Percentiles rank a stretch among this genome's conserved stretches.
Conservation (phyloP, 2,329 filamentous ascomycete genomes). For the Ophiobolus disseminans region DNA sequence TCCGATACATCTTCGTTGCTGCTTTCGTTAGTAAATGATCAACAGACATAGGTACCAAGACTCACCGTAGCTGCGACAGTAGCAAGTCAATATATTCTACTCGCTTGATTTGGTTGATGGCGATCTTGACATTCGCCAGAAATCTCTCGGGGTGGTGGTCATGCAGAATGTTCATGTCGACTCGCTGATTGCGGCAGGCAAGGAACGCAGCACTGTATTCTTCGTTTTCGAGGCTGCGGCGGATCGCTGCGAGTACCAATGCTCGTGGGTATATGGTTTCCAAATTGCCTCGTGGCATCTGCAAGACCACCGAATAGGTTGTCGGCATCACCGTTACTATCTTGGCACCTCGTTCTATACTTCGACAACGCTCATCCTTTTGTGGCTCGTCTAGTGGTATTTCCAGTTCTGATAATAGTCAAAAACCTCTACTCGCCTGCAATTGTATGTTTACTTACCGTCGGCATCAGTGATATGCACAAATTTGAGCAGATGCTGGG, state of each 20-base stretch:
- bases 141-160: slow-evolving; percentile 92
- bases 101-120: slow-evolving; percentile 84
- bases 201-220: slow-evolving; percentile 86
- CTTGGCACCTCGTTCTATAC: slow-evolving; percentile 85
- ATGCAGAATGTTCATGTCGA: slow-evolving; percentile 97
- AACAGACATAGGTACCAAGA: background rate
- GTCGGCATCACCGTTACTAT: slow-evolving; percentile 90
- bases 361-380: slow-evolving; percentile 88
- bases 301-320: slow-evolving; percentile 82
- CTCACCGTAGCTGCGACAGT: slow-evolving; percentile 80
- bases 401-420: slow-evolving; percentile 69
- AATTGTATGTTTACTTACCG: slow-evolving; percentile 56
- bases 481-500: slow-evolving; percentile 91
- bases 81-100: slow-evolving; percentile 88
- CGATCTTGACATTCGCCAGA: slow-evolving; percentile 74
- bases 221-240: slow-evolving; percentile 77
- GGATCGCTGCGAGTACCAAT: slow-evolving; percentile 88
- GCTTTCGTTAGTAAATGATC: slow-evolving; percentile 11
- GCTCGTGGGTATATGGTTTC: slow-evolving; percentile 95
- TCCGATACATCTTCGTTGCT: slow-evolving; percentile 89
- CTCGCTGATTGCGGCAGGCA: slow-evolving; percentile 88
- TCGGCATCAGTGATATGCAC: slow-evolving; percentile 75
- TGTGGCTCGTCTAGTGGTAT: slow-evolving; percentile 89
- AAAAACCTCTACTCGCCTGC: background rate
- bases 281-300: slow-evolving; percentile 95